Evolutionary conservation across 306 rosid species (phyloP).

Genomic region (Malus sieversii): DNA sequence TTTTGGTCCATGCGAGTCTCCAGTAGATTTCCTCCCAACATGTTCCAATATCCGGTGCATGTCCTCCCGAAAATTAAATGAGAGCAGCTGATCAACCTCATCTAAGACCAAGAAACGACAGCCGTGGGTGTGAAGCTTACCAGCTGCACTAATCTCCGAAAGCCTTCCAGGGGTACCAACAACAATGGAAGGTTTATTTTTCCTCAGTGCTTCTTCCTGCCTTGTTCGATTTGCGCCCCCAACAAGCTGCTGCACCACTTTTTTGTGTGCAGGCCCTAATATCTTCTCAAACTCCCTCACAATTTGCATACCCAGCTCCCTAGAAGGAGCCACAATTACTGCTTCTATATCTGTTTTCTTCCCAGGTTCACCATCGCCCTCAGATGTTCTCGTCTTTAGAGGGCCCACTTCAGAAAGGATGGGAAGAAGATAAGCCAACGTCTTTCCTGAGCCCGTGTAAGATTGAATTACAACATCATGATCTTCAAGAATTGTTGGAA

Average conservation of each 20-base stretch:
- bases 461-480: conserved; percentile 87
- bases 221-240: conserved; percentile 90
- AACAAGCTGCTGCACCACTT: conserved; percentile 85
- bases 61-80: conserved; percentile 82
- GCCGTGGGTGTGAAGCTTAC: conserved; percentile 81
- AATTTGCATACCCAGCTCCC: conserved; percentile 97
- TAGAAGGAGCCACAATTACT: conserved; percentile 84
- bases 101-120: conserved; percentile 77
- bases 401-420: conserved; percentile 68
- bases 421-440: conserved; percentile 83
- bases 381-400: conserved; percentile 25
- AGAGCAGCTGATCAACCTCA: conserved; percentile 88
- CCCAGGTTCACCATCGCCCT: conserved; percentile 28
- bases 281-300: conserved; percentile 92
- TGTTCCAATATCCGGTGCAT: conserved; percentile 92
- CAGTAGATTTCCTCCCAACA: conserved; percentile 70
- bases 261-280: conserved; percentile 59
- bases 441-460: conserved; percentile 93
- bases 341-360: conserved; percentile 74
- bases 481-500: conserved; percentile 66
- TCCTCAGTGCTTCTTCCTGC: conserved; percentile 92
- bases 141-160: conserved; percentile 85
- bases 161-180: conserved; percentile 96
- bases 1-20: conserved; percentile 28
- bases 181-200: conserved; percentile 77